Base-by-base conservation (phyloP, 495 filamentous ascomycete genomes). In the Xylaria telfairii region DNA sequence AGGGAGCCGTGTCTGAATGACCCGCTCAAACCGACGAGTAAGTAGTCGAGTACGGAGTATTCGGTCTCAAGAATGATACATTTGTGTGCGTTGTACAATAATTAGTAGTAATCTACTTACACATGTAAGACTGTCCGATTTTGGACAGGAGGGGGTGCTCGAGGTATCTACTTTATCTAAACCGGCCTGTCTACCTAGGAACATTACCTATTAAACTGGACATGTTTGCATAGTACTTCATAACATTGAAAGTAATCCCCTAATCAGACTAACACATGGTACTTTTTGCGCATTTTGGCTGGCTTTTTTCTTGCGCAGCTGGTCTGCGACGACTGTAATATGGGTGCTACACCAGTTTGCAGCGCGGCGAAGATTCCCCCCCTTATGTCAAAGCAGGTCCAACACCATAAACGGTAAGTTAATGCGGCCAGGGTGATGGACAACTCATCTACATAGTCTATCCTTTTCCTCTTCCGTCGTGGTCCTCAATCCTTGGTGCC, bases 391-490 rank as follows among this genome's bases (percentile, higher is more conserved):
- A 13, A 34, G 19, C 42, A 42, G 10, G 17, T n/a, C 37, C 42
- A 28, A 34, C 26, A 34, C 68, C 61, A 26, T n/a, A 65, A 57
- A 54, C 49, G 61, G 68, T 24, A 65, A 65, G 68, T 44, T 17
- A 57, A 65, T 65, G 68, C 61, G 68, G 41, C 68, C 21, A 65
- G 61, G 68, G 60, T 54, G 49, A 44, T 12, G 49, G 59, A 70
- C 68, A 70, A 70, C 68, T 70, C 68, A 70, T 70, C 68, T 47
- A 39, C 10, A 21, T 5, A 39, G 56, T 8, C 26, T 21, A 69
- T 69, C 60, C 67, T 42, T 63, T 69, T 54, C 67, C 54, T 53
- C 57, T 61, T 69, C 32, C 10, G 51, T 61, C 56, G 30, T 51
- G 44, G 15, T n/a, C 54, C 28, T 57, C 42, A 5, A 32, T 32